phyloP scores from a whole-genome alignment of 345 rosid genomes.

The Sonneratia alba region DNA sequence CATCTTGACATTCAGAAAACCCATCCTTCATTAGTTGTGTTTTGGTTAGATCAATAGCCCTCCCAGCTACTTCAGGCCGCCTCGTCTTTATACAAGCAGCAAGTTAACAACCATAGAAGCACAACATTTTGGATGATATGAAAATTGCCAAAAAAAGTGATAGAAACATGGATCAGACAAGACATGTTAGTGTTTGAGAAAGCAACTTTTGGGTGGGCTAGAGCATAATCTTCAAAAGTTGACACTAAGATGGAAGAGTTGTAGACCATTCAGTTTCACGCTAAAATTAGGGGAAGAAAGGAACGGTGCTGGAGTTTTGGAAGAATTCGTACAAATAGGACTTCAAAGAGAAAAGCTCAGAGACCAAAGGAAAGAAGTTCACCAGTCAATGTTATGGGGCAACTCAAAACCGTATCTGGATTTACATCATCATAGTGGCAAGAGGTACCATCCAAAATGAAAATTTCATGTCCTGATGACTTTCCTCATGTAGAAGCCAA shows the following conservation, averaged over 20 bases:
- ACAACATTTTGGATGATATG: slow-evolving; percentile 11
- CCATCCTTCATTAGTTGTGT: slow-evolving; percentile 23
- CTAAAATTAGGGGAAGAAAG: neutral
- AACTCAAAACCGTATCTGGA: neutral
- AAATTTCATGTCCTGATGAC: too few relatives aligned
- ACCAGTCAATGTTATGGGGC: neutral
- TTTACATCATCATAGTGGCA: neutral
- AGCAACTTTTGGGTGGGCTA: neutral
- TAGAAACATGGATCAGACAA: neutral
- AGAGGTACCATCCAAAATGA: too few relatives aligned
- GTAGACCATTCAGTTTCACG: neutral
- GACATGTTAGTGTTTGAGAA: too few relatives aligned
- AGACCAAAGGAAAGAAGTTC: neutral
- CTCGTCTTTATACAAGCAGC: slow-evolving; percentile 35
- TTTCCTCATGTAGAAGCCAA: too few relatives aligned
- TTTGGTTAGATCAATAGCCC: slow-evolving; percentile 27
- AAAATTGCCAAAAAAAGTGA: neutral
- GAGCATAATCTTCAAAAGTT: neutral
- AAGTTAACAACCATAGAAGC: slow-evolving; percentile 30
- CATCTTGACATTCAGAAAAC: slow-evolving; percentile 34
- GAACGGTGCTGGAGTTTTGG: neutral
- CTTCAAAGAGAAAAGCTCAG: neutral
- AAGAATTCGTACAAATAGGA: neutral
- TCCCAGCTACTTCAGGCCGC: slow-evolving; percentile 29
- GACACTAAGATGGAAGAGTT: neutral